Conservation (phyloP, 2,329 filamentous ascomycete genomes). For the Thielaviopsis ethacetica region DNA sequence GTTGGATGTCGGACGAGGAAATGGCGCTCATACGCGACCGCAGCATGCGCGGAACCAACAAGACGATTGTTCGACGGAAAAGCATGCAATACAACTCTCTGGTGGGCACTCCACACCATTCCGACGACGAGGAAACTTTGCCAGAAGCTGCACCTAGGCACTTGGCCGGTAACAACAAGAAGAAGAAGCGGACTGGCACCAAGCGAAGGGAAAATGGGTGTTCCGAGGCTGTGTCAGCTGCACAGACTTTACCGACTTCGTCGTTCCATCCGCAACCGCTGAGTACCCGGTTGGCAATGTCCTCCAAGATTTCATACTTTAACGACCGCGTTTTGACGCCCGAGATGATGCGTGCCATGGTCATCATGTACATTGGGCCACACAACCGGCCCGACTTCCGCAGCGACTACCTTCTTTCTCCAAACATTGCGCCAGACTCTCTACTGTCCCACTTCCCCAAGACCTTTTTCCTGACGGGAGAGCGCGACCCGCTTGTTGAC, state of each 20-base stretch:
- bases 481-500: constrained; percentile 87
- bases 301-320: constrained; percentile 96
- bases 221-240: background rate
- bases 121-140: constrained; percentile 49
- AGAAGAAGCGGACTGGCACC: constrained; percentile 13
- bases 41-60: constrained; percentile 60
- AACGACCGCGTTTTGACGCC: constrained; percentile 88
- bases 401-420: constrained; percentile 79
- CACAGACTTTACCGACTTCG: constrained; percentile 13
- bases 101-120: constrained; percentile 67
- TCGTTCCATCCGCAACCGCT: constrained; percentile 43
- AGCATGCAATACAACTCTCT: constrained; percentile 75
- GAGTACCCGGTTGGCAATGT: constrained; percentile 78
- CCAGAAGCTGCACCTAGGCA: background rate
- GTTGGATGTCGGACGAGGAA: constrained; percentile 98
- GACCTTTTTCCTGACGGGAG: constrained; percentile 84
- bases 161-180: background rate
- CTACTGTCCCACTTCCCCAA: constrained; percentile 81
- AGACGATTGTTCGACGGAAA: constrained; percentile 64
- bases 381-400: constrained; percentile 86
- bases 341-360: constrained; percentile 99
- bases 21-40: constrained; percentile 86
- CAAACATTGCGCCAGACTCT: constrained; percentile 72
- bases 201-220: constrained; percentile 4
- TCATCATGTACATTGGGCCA: constrained; percentile 89